Evolutionary conservation across 164 flowering plant genomes (phyloP).

Genomic region (Buxus sempervirens): DNA sequence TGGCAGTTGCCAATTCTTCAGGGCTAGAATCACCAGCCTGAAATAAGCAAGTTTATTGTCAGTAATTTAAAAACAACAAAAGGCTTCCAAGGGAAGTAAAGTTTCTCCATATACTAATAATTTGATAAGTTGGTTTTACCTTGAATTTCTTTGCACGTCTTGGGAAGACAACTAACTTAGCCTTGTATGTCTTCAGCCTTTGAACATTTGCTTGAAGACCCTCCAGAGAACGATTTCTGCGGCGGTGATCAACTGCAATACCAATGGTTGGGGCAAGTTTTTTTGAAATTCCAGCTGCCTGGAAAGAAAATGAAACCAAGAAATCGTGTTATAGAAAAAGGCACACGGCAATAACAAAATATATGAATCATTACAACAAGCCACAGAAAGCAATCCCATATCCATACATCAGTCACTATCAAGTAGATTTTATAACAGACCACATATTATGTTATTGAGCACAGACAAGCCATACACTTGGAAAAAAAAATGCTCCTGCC

Average conservation of each 20-base stretch:
- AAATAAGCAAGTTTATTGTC: neutral
- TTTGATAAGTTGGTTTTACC: constrained; percentile 30
- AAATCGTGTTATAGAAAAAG: neutral
- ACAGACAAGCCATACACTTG: neutral
- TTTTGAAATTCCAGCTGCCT: constrained; percentile 82
- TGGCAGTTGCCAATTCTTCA: constrained; percentile 44
- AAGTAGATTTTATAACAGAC: no score
- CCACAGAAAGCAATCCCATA: neutral
- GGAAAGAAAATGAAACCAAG: constrained; percentile 2
- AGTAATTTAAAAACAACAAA: no score
- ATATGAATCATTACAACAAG: neutral
- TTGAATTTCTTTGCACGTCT: constrained; percentile 62
- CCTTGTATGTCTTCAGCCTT: constrained; percentile 82
- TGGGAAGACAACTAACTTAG: constrained; percentile 82
- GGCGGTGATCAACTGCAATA: constrained; percentile 71
- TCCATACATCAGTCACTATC: neutral
- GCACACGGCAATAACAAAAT: neutral
- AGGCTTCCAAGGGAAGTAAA: neutral
- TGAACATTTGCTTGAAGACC: constrained; percentile 74
- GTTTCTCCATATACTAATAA: neutral
- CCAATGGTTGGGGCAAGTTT: constrained; percentile 83
- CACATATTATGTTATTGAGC: neutral
- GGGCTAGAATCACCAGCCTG: constrained; percentile 47
- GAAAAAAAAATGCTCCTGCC: neutral
- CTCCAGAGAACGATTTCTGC: constrained; percentile 71